A percentile compares a stretch with the other conserved stretches of the same genome.
Evolutionary conservation across 345 rosid species (phyloP).

Genomic region (Cardamine chenopodiifolia): DNA sequence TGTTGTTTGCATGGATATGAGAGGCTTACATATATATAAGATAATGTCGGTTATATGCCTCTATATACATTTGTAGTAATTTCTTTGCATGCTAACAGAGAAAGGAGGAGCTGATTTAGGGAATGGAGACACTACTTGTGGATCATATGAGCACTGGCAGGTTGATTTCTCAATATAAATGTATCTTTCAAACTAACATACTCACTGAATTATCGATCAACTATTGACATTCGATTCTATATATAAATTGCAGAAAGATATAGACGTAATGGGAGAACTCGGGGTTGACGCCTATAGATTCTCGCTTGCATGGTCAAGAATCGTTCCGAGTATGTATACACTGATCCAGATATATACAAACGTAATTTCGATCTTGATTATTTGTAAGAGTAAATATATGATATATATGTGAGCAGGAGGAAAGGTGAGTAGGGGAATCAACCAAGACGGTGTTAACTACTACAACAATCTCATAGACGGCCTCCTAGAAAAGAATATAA

Average conservation of each 20-base stretch:
- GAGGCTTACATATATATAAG: neutral
- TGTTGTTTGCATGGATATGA: neutral
- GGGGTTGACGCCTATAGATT: slow-evolving; percentile 29
- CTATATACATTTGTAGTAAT: no score
- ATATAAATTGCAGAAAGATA: no score
- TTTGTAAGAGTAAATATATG: neutral
- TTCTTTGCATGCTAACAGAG: slow-evolving; percentile 36
- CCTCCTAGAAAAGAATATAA: slow-evolving; percentile 39
- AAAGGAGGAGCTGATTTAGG: slow-evolving; percentile 47
- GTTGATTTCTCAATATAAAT: no score
- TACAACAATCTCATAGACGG: slow-evolving; percentile 53
- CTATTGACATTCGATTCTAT: no score
- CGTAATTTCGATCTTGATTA: neutral
- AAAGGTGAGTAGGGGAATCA: slow-evolving; percentile 45
- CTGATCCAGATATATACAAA: neutral
- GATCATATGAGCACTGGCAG: slow-evolving; percentile 25
- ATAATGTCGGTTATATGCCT: neutral
- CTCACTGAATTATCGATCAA: no score
- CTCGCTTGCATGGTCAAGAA: slow-evolving; percentile 42
- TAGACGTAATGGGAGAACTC: slow-evolving; percentile 10
- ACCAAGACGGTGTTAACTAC: slow-evolving; percentile 46
- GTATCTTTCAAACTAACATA: no score
- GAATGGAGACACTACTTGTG: slow-evolving; percentile 44
- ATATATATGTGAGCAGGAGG: slow-evolving; percentile 39
- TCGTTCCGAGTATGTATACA: slow-evolving; percentile 31